Evolutionary conservation across 768 basidiomycete genomes (phyloP).

Genomic region (Mycena haematopus): DNA sequence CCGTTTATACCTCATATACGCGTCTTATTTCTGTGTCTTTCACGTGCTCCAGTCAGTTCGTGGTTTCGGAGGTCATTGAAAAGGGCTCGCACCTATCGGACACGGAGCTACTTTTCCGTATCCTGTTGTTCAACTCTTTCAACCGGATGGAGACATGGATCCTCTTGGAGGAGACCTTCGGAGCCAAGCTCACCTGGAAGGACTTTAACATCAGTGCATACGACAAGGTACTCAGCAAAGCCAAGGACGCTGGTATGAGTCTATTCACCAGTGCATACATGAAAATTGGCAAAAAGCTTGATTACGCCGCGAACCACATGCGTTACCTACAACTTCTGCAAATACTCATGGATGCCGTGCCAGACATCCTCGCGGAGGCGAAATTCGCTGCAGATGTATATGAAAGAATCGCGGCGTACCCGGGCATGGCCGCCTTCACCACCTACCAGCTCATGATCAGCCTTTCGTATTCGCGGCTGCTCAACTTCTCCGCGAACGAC

Average conservation of each 20-base stretch:
- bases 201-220: conserved; percentile 62
- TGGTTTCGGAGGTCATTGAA: conserved; percentile 72
- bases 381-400: conserved; percentile 68
- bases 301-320: conserved; percentile 50
- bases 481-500: conserved; percentile 71
- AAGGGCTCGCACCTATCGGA: conserved; percentile 63
- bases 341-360: conserved; percentile 64
- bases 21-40: too few relatives aligned
- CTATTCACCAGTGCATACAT: conserved; percentile 78
- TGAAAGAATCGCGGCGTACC: conserved; percentile 63
- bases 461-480: conserved; percentile 59
- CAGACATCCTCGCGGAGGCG: conserved; percentile 53
- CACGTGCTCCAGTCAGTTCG: conserved; percentile 65
- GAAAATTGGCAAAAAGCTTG: conserved; percentile 70
- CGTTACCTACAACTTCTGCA: conserved; percentile 72
- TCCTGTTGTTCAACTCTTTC: conserved; percentile 74
- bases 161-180: conserved; percentile 55
- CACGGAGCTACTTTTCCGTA: conserved; percentile 72
- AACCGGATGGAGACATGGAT: conserved; percentile 79
- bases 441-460: conserved; percentile 71
- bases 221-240: conserved; percentile 52
- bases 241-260: conserved; percentile 43
- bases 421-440: conserved; percentile 77
- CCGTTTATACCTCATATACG: too few relatives aligned
- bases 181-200: conserved; percentile 62